Evolutionary conservation across 352 stramenopile species (phyloP).

Genomic region (Thraustochytrium sp.): DNA sequence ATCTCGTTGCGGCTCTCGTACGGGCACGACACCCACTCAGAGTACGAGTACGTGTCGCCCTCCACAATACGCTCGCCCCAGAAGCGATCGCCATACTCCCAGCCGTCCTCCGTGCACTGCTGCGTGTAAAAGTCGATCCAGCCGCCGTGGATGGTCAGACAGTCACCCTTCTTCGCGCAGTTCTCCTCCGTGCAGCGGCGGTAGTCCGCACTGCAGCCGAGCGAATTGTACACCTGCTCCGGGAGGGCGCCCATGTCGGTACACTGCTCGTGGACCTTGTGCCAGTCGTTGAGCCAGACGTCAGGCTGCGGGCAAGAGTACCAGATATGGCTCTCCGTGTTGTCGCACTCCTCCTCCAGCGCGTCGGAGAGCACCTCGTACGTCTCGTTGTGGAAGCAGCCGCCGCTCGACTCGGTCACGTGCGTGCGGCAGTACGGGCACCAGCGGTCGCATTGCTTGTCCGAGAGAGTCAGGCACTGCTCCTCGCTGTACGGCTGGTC

Average conservation of each 20-base stretch:
- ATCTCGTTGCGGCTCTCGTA: not conserved
- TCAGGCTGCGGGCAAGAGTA: not conserved
- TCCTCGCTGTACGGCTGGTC: constrained; percentile 1
- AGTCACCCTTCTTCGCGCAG: not conserved
- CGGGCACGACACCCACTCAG: not conserved
- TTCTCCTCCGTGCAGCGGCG: not conserved
- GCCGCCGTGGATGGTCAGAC: not conserved
- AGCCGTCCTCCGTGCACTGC: not conserved
- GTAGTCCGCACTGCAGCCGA: not conserved
- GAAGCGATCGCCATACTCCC: constrained; percentile 5
- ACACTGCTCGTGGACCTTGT: not conserved
- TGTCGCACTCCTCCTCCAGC: not conserved
- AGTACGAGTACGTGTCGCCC: not conserved
- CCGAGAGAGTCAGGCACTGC: not conserved
- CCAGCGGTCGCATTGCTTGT: not conserved
- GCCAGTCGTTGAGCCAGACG: not conserved
- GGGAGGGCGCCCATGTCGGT: not conserved
- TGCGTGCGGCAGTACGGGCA: not conserved
- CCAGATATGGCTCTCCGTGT: not conserved
- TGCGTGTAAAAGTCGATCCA: not conserved
- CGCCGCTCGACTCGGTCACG: not conserved
- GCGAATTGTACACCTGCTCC: not conserved
- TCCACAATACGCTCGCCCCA: not conserved
- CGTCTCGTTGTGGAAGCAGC: constrained; percentile 10
- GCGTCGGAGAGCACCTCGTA: not conserved